Conservation (phyloP, 2,329 filamentous ascomycete genomes). For the Ophiostoma populinum region DNA sequence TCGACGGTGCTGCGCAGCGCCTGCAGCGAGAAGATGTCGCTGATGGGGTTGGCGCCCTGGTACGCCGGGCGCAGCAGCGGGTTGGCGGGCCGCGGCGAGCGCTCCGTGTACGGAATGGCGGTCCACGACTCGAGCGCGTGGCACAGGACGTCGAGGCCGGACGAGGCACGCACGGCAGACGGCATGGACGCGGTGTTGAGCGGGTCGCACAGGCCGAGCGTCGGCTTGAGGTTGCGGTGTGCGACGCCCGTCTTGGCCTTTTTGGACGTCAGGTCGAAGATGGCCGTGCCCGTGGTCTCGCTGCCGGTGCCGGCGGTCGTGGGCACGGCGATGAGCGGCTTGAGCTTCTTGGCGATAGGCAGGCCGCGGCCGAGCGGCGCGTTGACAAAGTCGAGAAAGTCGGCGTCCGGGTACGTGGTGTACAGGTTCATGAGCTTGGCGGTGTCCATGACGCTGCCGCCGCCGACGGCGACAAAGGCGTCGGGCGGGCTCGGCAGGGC, state of each 20-base stretch:
- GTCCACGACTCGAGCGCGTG: constrained; percentile 96
- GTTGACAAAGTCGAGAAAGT: constrained; percentile 96
- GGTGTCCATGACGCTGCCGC: constrained; percentile 93
- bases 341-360: constrained; percentile 53
- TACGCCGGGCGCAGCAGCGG: constrained; percentile 86
- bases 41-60: constrained; percentile 94
- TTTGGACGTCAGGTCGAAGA: constrained; percentile 84
- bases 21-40: constrained; percentile 86
- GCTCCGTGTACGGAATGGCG: constrained; percentile 83
- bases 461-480: constrained; percentile 80
- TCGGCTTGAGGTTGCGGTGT: constrained; percentile 88
- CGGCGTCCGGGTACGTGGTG: constrained; percentile 73
- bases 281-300: constrained; percentile 93
- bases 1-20: constrained; percentile 73
- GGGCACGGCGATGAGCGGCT: constrained; percentile 65
- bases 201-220: constrained; percentile 69
- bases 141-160: constrained; percentile 86
- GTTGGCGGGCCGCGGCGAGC: constrained; percentile 68
- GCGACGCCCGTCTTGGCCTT: constrained; percentile 92
- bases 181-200: constrained; percentile 96
- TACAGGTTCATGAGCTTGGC: constrained; percentile 98
- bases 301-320: constrained; percentile 79
- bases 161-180: constrained; percentile 76
- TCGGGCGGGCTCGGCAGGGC: constrained; percentile 60
- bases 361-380: constrained; percentile 75